Conservation (phyloP, 441 rosid species). For the Eugenia klotzschiana region DNA sequence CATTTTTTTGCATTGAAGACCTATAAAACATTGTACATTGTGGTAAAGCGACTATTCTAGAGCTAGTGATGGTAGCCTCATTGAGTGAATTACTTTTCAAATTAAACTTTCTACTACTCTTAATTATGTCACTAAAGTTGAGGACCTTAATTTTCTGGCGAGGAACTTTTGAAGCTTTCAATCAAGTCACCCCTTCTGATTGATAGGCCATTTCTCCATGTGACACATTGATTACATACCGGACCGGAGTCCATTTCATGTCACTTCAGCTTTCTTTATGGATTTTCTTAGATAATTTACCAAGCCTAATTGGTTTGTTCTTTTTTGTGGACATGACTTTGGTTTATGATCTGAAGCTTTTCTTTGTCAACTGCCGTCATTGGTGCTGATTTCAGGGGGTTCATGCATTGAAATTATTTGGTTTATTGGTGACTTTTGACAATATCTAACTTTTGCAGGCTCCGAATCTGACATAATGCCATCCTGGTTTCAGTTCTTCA, state of each 20-base stretch:
- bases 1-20: neutral
- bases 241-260: neutral
- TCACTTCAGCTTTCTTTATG: neutral
- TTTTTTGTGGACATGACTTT: neutral
- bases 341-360: neutral
- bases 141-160: neutral
- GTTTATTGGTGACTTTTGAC: neutral
- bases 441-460: constrained; percentile 32
- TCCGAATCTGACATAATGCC: constrained; percentile 64
- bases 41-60: neutral
- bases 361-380: neutral
- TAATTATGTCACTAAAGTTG: neutral
- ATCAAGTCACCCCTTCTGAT: neutral
- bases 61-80: neutral
- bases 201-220: neutral
- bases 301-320: neutral
- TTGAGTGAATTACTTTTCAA: neutral
- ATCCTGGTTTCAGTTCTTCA: constrained; percentile 78
- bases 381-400: neutral
- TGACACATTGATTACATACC: neutral
- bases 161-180: neutral
- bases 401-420: neutral
- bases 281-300: neutral
- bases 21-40: neutral
- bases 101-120: neutral